Evolutionary conservation across 225 moss, liverwort and hornwort species (phyloP).

Genomic region (Bryum argenteum): DNA sequence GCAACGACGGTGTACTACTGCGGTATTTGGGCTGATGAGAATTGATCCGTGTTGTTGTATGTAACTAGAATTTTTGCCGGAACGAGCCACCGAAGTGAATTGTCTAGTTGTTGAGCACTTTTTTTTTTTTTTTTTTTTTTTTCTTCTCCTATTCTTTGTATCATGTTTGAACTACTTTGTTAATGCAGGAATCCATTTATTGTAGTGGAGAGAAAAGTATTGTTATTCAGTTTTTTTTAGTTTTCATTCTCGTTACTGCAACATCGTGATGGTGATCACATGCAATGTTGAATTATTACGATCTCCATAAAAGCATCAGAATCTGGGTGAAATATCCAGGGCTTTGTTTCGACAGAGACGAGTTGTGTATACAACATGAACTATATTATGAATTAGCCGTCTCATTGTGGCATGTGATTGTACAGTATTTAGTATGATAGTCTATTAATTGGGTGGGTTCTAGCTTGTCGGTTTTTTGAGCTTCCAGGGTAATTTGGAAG

Average conservation of each 20-base stretch:
- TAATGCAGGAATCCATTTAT: conserved; percentile 23
- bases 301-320: no score
- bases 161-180: conserved; percentile 37
- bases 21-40: conserved; percentile 72
- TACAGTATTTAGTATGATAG: no score
- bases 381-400: no score
- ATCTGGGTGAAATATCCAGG: no score
- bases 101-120: conserved; percentile 21
- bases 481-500: no score
- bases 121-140: background rate
- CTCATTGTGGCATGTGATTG: no score
- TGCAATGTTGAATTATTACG: no score
- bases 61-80: conserved; percentile 30
- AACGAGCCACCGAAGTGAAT: conserved; percentile 24
- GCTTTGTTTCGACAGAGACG: no score
- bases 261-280: no score
- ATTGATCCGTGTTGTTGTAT: background rate
- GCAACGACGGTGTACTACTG: conserved; percentile 87
- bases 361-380: no score
- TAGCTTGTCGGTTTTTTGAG: no score
- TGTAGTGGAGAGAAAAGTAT: conserved; percentile 29
- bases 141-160: conserved; percentile 38
- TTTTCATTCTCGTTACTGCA: background rate
- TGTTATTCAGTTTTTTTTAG: background rate
- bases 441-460: no score